Evolutionary conservation across 768 basidiomycete genomes (phyloP), one percentile per base, ranked within the genome.

Genomic region (Trametes meyenii): DNA sequence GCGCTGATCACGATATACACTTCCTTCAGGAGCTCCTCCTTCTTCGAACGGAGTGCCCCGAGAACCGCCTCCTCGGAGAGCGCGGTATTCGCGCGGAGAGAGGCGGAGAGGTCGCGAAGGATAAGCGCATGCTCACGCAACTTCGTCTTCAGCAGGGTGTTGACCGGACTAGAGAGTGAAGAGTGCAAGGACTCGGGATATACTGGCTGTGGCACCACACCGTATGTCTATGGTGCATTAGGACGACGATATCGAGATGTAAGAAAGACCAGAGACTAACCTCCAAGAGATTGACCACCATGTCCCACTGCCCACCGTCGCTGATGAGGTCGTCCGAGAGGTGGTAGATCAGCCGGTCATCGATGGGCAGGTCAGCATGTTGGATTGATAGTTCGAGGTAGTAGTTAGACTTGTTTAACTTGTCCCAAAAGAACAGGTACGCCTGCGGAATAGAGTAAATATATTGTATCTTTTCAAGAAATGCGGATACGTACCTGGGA

Each of bases 261-360:
- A 35, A 58, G 43, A 46, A 29, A 39, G 24, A 1, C 35, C 24
- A 33, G 19, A 19, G 13, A 69, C 74, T n/a, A 51, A 84, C 85
- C 77, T 84, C 83, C 42, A 89, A 74, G 19, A 89, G 69, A 71
- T 87, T 88, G 48, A 85, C 82, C 5, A 81, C 86, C 94, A 96
- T 98, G 70, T 98, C 96, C 89, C 90, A 96, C 73, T 96, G 95
- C 8, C 95, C 96, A 51, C 94, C 94, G 70, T 97, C 95, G 67
- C 85, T 88, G 71, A 96, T 87, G 45, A 92, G 91, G 61, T 89
- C 89, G 7, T 74, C 70, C 10, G 90, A 82, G 48, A 98, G 83
- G 77, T 88, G 87, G 53, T 79, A 83, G 55, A 97, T 78, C n/a
- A 95, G 81, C 8, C 96, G 85, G 69, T 92, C 87, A 55, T 96